Evolutionary conservation across 129 eudicot species (phyloP).

Genomic region (Lactuca saligna): DNA sequence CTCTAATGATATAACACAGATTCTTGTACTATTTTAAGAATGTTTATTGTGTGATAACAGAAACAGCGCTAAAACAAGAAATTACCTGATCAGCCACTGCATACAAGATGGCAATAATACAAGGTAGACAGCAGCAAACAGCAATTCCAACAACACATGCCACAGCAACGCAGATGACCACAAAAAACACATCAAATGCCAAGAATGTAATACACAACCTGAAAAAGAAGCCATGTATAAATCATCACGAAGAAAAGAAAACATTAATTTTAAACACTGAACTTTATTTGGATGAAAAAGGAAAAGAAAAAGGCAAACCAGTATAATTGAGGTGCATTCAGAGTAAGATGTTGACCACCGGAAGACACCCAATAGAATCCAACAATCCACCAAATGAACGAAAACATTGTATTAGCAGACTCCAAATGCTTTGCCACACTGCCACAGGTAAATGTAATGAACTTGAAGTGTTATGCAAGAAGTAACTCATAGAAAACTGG

Average conservation of each 20-base stretch:
- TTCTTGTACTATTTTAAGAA: too few species aligned
- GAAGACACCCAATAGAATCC: constrained; percentile 92
- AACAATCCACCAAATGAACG: constrained; percentile 96
- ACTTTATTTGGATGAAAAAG: neutral
- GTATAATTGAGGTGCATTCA: constrained; percentile 77
- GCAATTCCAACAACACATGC: constrained; percentile 91
- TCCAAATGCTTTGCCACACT: constrained; percentile 89
- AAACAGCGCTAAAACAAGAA: neutral
- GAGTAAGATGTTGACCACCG: constrained; percentile 56
- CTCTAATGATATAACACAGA: too few species aligned
- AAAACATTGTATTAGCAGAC: constrained; percentile 83
- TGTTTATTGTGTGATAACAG: neutral
- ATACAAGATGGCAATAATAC: constrained; percentile 80
- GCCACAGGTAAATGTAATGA: constrained; percentile 18
- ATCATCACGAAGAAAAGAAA: neutral
- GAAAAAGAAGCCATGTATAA: constrained; percentile 31
- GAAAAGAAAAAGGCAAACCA: constrained; percentile 52
- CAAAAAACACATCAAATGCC: constrained; percentile 93
- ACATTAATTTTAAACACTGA: neutral
- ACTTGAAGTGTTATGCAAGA: too few species aligned
- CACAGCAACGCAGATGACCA: constrained; percentile 75
- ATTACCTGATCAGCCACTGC: constrained; percentile 92
- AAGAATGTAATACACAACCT: constrained; percentile 86
- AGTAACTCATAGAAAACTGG: neutral
- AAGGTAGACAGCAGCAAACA: constrained; percentile 91